Base-by-base conservation (phyloP, 441 rosid genomes). In the Aleurites moluccanus region DNA sequence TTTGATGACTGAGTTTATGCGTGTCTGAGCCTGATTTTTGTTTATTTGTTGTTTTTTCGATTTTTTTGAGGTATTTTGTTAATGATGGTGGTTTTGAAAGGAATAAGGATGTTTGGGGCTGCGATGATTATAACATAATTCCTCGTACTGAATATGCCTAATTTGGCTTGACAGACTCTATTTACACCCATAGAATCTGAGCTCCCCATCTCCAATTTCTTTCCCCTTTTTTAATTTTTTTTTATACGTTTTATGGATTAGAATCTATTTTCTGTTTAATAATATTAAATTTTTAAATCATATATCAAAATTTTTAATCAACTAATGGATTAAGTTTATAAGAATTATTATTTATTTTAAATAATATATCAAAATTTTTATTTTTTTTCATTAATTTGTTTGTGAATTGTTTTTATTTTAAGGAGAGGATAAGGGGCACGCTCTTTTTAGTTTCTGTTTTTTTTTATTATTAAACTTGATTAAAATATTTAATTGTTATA, bases 1-100 rank as follows among this genome's bases (percentile, higher is more conserved):
- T 59, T 50, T 87, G 87, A 82, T 84, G 88, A 87, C 83, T 16
- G 82, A 66, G 45, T 84, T 86, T 84, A 77, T 86, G 89, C 89
- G 86, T 86, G 86, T 84, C 89, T 86, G 87, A 86, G 89, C 84
- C 89, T 10, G 2, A 44, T 44, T 44, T 78, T 10, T 2, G 14
- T 1, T 59, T 18, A n/a, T 11, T 0, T 21, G 2, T 23, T 15
- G n/a, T n/a, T 23, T 40, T 10, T 40, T 21, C 15, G 2, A 0
- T 8, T 0, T 27, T 2, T 50, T 52, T 0, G 3, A 28, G 6
- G 25, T 18, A n/a, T 38, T 2, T 61, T 44, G 52, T 45, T 44
- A 0, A 4, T 44, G 7, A 4, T 44, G 7, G n/a, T 53, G 44
- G 33, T 40, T 25, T 59, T 20, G 21, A 61, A 35, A 18, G 3